Percentiles rank a stretch among this genome's conserved stretches.
These are phyloP conservation scores for Cutaneotrichosporon arboriforme DNA, from an alignment of 1,284 basidiomycete species.

Conservation along the genomic window DNA sequence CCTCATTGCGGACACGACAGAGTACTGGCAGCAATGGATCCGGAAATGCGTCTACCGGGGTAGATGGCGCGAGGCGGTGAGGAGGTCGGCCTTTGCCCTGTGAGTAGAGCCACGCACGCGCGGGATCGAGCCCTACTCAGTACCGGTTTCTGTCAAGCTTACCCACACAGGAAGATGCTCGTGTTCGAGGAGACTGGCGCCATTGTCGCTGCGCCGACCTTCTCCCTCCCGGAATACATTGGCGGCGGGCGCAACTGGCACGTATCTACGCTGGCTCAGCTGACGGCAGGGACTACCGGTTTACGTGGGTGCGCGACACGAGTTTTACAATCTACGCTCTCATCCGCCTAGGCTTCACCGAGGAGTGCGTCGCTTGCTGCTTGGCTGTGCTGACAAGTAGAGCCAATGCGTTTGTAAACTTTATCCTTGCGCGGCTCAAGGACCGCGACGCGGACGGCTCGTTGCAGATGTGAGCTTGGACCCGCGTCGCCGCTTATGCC, in stretches of 20 bases:
- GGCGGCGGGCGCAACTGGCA: constrained; percentile 79
- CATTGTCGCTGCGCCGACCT: constrained; percentile 86
- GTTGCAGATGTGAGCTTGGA: constrained; percentile 75
- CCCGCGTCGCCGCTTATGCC: too few species aligned
- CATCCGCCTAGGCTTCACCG: constrained; percentile 81
- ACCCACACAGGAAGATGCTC: constrained; percentile 45
- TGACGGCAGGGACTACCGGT: constrained; percentile 40
- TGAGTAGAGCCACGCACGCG: constrained; percentile 12
- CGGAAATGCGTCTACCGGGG: constrained; percentile 64
- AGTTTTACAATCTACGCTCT: constrained; percentile 88
- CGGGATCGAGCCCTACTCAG: too few species aligned
- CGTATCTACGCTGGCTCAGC: not conserved
- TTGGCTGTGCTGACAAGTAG: constrained; percentile 2
- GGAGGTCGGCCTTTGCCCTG: constrained; percentile 73
- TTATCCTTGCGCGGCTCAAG: constrained; percentile 73
- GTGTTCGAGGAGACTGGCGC: constrained; percentile 56
- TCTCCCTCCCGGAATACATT: constrained; percentile 83
- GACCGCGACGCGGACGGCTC: constrained; percentile 80
- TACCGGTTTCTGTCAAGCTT: too few species aligned
- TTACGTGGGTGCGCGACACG: constrained; percentile 70
- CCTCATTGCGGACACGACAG: constrained; percentile 56
- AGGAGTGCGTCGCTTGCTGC: constrained; percentile 59
- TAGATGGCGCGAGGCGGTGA: constrained; percentile 87
- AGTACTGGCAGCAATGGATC: constrained; percentile 86
- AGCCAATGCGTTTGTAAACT: constrained; percentile 66